Evolutionary conservation across 192 early-diverging fungal genomes (phyloP).

Genomic region (Backusella circina): DNA sequence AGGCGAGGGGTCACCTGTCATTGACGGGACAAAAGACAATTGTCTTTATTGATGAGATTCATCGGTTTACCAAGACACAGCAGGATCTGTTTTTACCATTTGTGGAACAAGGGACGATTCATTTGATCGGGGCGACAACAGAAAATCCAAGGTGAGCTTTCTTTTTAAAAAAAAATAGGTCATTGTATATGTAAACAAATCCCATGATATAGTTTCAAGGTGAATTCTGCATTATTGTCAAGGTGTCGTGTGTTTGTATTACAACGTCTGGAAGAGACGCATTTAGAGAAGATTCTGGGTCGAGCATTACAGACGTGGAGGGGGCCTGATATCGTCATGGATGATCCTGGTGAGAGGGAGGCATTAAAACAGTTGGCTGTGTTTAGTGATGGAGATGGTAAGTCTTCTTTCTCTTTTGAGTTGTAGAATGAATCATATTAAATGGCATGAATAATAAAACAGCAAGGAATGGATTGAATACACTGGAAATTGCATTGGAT

Average conservation of each 20-base stretch:
- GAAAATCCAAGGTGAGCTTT: conserved; percentile 59
- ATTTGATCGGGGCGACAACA: conserved; percentile 72
- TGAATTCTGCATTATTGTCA: conserved; percentile 78
- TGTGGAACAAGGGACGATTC: conserved; percentile 72
- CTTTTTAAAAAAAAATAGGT: background rate
- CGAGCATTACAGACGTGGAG: conserved; percentile 49
- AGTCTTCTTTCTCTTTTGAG: background rate
- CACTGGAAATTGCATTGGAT: conserved; percentile 54
- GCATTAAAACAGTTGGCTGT: conserved; percentile 52
- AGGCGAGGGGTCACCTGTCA: conserved; percentile 53
- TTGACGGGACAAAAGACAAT: conserved; percentile 63
- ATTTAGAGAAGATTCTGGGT: conserved; percentile 59
- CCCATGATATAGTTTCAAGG: conserved; percentile 47
- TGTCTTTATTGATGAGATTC: conserved; percentile 87
- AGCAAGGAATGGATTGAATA: conserved; percentile 67
- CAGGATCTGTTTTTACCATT: conserved; percentile 82
- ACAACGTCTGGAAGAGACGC: conserved; percentile 53
- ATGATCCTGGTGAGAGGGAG: conserved; percentile 26
- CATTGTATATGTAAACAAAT: no score
- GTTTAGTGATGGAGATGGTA: conserved; percentile 79
- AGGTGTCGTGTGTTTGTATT: conserved; percentile 78
- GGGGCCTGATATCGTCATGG: conserved; percentile 11
- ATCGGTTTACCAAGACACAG: conserved; percentile 86
- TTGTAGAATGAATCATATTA: background rate
- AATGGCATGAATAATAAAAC: background rate